Percentiles rank a stretch among this genome's conserved stretches.
These are phyloP conservation scores for Fomitiporia mediterranea DNA, from an alignment of 1,284 basidiomycete species.

Conservation along the genomic window DNA sequence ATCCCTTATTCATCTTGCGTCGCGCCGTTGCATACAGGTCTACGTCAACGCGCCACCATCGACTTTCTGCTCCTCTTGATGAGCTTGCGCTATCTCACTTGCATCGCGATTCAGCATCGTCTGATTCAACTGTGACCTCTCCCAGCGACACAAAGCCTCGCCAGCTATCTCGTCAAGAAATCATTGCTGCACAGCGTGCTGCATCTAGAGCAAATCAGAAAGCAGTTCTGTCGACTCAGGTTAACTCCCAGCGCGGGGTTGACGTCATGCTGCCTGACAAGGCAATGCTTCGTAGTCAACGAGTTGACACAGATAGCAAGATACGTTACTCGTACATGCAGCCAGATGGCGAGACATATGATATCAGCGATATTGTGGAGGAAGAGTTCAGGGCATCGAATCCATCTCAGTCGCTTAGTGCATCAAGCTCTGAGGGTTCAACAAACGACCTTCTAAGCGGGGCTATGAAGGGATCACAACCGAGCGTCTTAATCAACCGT, in stretches of 20 bases:
- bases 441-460: slow-evolving; percentile 18
- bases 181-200: slow-evolving; percentile 89
- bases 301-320: slow-evolving; percentile 61
- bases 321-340: slow-evolving; percentile 92
- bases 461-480: slow-evolving; percentile 17
- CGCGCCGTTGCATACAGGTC: slow-evolving; percentile 68
- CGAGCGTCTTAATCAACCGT: slow-evolving; percentile 17
- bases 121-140: slow-evolving; percentile 37
- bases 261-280: slow-evolving; percentile 83
- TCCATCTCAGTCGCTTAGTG: slow-evolving; percentile 22
- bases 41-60: slow-evolving; percentile 47
- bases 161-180: slow-evolving; percentile 72
- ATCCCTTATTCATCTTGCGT: slow-evolving; percentile 87
- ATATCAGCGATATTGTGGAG: slow-evolving; percentile 90
- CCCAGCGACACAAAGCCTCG: slow-evolving; percentile 37
- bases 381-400: slow-evolving; percentile 58
- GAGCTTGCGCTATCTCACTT: slow-evolving; percentile 68
- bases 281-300: slow-evolving; percentile 79
- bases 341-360: slow-evolving; percentile 79
- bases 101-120: slow-evolving; percentile 57
- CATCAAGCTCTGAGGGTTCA: slow-evolving; percentile 19
- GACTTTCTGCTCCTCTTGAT: slow-evolving; percentile 67
- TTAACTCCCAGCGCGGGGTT: slow-evolving; percentile 80
- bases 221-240: slow-evolving; percentile 79
- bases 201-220: slow-evolving; percentile 81